Evolutionary conservation across 352 stramenopile species (phyloP).

Genomic region (Globisporangium alternatum): DNA sequence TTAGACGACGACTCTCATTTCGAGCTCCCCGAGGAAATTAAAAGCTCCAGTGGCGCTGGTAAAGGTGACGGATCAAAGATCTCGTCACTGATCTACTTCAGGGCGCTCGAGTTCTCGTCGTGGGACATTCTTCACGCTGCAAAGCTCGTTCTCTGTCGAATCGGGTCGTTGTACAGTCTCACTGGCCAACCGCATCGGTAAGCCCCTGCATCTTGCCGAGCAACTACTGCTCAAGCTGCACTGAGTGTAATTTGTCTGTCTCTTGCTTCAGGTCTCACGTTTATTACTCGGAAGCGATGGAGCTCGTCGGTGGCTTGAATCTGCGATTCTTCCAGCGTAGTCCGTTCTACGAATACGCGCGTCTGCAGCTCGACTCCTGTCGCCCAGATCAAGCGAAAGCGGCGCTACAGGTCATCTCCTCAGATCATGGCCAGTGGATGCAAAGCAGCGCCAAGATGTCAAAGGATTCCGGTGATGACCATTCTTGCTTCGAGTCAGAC

Average conservation of each 20-base stretch:
- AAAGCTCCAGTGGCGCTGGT: not conserved
- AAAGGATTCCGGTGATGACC: not conserved
- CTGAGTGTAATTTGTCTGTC: not conserved
- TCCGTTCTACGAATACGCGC: constrained; percentile 64
- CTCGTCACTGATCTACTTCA: constrained; percentile 46
- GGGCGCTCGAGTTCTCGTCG: constrained; percentile 65
- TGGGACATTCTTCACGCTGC: constrained; percentile 62
- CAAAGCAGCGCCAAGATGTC: not conserved
- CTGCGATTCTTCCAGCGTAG: constrained; percentile 46
- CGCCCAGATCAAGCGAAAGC: constrained; percentile 43
- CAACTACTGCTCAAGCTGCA: not conserved
- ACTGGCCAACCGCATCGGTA: constrained; percentile 55
- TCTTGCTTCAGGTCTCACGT: constrained; percentile 27
- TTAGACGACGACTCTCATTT: constrained; percentile 23
- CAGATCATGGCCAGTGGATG: not conserved
- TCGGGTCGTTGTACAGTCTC: constrained; percentile 53
- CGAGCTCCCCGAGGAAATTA: constrained; percentile 41
- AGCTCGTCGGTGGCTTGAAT: constrained; percentile 60
- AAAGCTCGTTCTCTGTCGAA: constrained; percentile 58
- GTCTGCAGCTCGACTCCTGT: constrained; percentile 52
- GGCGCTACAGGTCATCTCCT: constrained; percentile 40
- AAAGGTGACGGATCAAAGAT: constrained; percentile 12
- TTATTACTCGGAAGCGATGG: constrained; percentile 68
- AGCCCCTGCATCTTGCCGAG: not conserved
- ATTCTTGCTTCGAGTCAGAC: constrained; percentile 23